Base-by-base conservation (phyloP, 225 moss, liverwort and hornwort genomes). In the Polytrichum formosum region DNA sequence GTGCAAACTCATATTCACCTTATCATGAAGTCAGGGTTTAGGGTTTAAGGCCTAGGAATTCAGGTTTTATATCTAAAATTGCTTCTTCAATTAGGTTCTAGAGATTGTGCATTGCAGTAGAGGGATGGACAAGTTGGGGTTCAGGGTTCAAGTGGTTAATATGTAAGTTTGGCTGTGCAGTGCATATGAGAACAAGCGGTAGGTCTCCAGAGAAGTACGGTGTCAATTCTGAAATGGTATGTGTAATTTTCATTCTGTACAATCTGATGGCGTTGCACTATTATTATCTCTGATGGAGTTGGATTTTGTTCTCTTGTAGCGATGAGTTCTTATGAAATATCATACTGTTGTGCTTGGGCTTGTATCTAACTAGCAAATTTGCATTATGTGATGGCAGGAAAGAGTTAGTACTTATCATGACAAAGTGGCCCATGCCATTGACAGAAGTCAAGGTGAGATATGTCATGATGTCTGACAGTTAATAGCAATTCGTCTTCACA, bases 321-420 rank as follows among this genome's bases (percentile, higher is more conserved):
- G n/a, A 26, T 72, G 16, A 17, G 18, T 35, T 63, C 7, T 8
- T 37, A 22, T 7, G 35, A 8, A 16, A 46, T 46, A 46, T 46
- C 3, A 46, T 46, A 23, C 19, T 65, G 22, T 53, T 2, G 7
- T 33, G 10, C 53, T 27, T 53, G 26, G 22, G n/a, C 6, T 67
- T 7, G 35, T 74, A 5, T 56, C 27, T 55, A 9, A 30, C 60
- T 1, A 27, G 59, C 6, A 55, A 33, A 56, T 25, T n/a, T 63
- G 37, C 46, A 46, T 25, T 9, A 53, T 64, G 35, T 65, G 2
- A 13, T 33, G 82, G 79, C 91, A 93, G 96, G 91, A 84, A 66
- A 84, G 97, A 76, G 80, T 90, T 70, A 90, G 58, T 58, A 76
- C 89, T 28, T 92, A 94, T 78, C 69, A 82, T 58, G 90, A 90